Percentiles rank a stretch among this genome's conserved stretches.
These are phyloP conservation scores for Arabis alpina DNA, from an alignment of 345 rosid species.

Conservation along the genomic window DNA sequence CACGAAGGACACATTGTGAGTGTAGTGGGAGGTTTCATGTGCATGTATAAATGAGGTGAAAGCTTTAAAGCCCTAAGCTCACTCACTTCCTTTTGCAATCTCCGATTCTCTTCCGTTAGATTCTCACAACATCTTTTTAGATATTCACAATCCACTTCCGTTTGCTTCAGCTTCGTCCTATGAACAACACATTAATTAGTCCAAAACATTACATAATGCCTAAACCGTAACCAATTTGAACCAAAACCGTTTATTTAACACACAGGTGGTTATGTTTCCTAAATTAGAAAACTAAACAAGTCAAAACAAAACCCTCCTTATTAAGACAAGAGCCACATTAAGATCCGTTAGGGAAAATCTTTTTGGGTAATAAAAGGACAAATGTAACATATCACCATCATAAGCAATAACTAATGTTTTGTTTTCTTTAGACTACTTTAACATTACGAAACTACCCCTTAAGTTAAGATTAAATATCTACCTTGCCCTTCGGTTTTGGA, in stretches of 20 bases:
- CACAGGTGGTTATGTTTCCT: not conserved
- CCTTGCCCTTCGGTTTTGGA: constrained; percentile 96
- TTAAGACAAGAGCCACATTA: constrained; percentile 11
- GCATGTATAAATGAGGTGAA: constrained; percentile 83
- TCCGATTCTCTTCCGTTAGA: constrained; percentile 72
- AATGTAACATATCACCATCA: constrained; percentile 6
- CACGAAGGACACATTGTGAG: constrained; percentile 93
- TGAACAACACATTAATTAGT: constrained; percentile 13
- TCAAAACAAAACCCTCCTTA: not conserved
- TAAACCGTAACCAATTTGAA: not conserved
- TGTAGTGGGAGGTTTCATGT: constrained; percentile 88
- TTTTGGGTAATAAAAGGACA: constrained; percentile 23
- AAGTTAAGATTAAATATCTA: constrained; percentile 18
- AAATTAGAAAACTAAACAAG: not conserved
- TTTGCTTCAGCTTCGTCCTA: constrained; percentile 92
- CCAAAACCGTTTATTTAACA: not conserved
- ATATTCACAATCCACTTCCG: constrained; percentile 89
- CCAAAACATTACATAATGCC: not conserved
- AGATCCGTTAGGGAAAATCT: constrained; percentile 3
- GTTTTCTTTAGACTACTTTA: too few relatives aligned
- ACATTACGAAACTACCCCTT: constrained; percentile 37
- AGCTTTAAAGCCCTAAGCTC: constrained; percentile 86
- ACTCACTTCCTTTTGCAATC: constrained; percentile 83
- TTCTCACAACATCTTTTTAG: constrained; percentile 78
- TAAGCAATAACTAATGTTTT: constrained; percentile 13